Evolutionary conservation across 1,139 yeast genomes (phyloP), one percentile per base, ranked within the genome.

Genomic region (Kodamaea alishanica): DNA sequence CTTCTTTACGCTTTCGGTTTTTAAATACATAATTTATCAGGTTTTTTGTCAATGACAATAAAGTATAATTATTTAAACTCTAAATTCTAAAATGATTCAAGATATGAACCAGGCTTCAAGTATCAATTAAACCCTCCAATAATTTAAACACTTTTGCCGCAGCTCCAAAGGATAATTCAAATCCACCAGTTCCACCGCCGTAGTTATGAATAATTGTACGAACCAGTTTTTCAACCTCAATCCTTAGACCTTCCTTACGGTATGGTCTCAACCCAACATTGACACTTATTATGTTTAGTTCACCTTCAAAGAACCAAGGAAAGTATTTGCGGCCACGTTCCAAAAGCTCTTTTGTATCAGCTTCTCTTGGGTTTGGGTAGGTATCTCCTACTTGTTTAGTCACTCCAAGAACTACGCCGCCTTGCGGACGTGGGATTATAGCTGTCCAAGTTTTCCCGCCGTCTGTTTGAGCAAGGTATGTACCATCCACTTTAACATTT

Each of bases 231-330:
- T 79, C 78, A 8, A 59, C 43, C 30, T 69, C 75, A 1, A 80
- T 60, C 35, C 79, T 61, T 7, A 75, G 63, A 0, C 90, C 90
- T 2, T 78, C 80, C 6, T 61, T 51, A 55, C 89, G 69, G 0
- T 81, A 84, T 0, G 90, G 90, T 49, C 90, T 66, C 50, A 83
- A 79, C 0, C 88, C 92, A n/a, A 84, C 88, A 52, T 82, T 82
- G 32, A 74, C 60, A 39, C 73, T 61, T 15, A 67, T 61, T 11
- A 83, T 67, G 40, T 70, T 63, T 35, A 67, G 62, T 5, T 40
- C 42, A 1, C 37, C 42, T n/a, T 43, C 37, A 60, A 75, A 61
- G 23, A 82, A 56, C 30, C 76, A 79, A 0, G 90, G 89, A 48
- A 65, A 83, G 9, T 73, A 56, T 5, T 41, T 47, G 9, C 52